Conservation (phyloP, 768 basidiomycete species). For the Trametes cinnabarina region DNA sequence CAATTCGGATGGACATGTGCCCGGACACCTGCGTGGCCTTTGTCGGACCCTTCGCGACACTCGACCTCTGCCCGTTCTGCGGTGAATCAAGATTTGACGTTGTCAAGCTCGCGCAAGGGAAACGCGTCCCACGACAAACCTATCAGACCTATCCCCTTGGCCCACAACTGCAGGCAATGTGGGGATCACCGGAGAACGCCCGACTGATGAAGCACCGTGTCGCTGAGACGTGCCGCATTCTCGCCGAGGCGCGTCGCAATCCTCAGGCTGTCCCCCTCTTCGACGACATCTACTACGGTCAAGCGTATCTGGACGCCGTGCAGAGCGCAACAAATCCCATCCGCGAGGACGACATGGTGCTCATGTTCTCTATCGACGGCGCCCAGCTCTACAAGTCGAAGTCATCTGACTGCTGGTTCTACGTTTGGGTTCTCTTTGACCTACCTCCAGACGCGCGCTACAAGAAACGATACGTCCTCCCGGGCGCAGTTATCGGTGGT, state of each 20-base stretch:
- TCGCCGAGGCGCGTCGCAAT: neutral
- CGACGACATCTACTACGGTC: constrained; percentile 34
- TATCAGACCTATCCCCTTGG: constrained; percentile 41
- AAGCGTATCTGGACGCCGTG: constrained; percentile 30
- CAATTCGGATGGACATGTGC: constrained; percentile 42
- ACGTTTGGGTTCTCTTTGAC: constrained; percentile 31
- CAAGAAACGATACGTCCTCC: constrained; percentile 29
- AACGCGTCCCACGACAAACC: constrained; percentile 28
- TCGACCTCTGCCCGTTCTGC: constrained; percentile 35
- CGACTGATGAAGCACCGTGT: neutral
- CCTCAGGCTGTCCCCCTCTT: neutral
- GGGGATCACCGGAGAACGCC: constrained; percentile 10
- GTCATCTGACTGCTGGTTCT: constrained; percentile 34
- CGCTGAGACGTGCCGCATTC: neutral
- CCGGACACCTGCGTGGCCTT: constrained; percentile 40
- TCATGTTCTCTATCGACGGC: constrained; percentile 28
- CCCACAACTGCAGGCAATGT: constrained; percentile 42
- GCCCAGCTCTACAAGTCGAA: constrained; percentile 31
- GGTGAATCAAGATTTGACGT: constrained; percentile 30
- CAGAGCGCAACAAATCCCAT: constrained; percentile 20
- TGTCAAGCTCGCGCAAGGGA: neutral
- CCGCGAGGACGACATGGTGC: constrained; percentile 24
- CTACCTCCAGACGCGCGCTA: constrained; percentile 26
- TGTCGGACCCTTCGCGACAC: constrained; percentile 35
- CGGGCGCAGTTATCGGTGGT: constrained; percentile 29